phyloP scores from a whole-genome alignment of 2,329 filamentous ascomycete species.

The Xylaria sp. region DNA sequence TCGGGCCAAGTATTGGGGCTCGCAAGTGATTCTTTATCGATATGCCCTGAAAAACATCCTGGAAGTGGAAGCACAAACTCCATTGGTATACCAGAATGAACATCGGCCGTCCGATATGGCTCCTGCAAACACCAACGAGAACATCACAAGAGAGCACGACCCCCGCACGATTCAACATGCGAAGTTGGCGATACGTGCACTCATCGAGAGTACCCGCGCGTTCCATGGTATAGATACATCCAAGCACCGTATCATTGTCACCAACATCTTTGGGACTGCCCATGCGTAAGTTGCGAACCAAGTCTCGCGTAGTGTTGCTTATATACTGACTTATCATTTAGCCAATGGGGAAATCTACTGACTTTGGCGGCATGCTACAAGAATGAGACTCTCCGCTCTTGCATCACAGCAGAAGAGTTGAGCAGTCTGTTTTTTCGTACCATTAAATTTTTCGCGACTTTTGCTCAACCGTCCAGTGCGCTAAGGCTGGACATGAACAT shows the following conservation, averaged over 20 bases:
- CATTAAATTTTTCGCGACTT: slow-evolving; percentile 77
- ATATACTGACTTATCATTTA: slow-evolving; percentile 50
- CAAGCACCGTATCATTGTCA: slow-evolving; percentile 78
- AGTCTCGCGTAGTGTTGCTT: background rate
- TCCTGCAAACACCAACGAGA: slow-evolving; percentile 30
- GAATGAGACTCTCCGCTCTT: slow-evolving; percentile 68
- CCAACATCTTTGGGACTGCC: slow-evolving; percentile 95
- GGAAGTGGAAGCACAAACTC: slow-evolving; percentile 48
- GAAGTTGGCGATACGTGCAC: slow-evolving; percentile 72
- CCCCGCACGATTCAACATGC: slow-evolving; percentile 64
- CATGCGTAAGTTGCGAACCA: slow-evolving; percentile 80
- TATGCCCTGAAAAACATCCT: slow-evolving; percentile 71
- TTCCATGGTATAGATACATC: slow-evolving; percentile 71
- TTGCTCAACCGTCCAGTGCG: slow-evolving; percentile 78
- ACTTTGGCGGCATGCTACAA: slow-evolving; percentile 85
- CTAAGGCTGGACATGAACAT: slow-evolving; percentile 80
- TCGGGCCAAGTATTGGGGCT: slow-evolving; percentile 94
- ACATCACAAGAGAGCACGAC: slow-evolving; percentile 43
- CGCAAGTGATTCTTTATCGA: slow-evolving; percentile 87
- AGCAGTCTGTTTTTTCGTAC: slow-evolving; percentile 74
- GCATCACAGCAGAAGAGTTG: slow-evolving; percentile 67
- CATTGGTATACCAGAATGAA: slow-evolving; percentile 36
- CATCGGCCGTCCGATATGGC: slow-evolving; percentile 33
- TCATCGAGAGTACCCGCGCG: slow-evolving; percentile 85
- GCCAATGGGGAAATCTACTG: slow-evolving; percentile 96